These are phyloP conservation scores for Gynochthodes officinalis DNA, from an alignment of 257 asterid species.

Conservation along the genomic window DNA sequence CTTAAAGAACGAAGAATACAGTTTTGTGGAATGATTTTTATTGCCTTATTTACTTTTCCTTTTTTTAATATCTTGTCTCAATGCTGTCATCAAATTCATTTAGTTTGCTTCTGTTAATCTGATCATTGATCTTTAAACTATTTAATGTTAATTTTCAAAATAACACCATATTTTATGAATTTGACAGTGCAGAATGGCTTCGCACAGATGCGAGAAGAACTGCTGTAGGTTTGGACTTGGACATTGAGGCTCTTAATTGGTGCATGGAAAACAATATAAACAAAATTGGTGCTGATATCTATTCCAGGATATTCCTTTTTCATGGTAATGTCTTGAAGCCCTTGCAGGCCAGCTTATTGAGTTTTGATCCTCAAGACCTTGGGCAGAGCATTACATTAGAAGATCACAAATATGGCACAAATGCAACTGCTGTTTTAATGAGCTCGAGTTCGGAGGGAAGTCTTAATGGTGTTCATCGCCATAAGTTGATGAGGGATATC, in stretches of 20 bases:
- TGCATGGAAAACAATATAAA: slow-evolving; percentile 70
- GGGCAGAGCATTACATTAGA: slow-evolving; percentile 35
- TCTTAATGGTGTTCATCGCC: slow-evolving; percentile 14
- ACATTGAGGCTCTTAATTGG: slow-evolving; percentile 83
- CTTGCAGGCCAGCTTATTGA: slow-evolving; percentile 59
- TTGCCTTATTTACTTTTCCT: neutral
- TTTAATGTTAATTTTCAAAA: neutral
- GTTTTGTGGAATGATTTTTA: neutral
- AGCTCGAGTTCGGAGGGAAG: slow-evolving; percentile 23
- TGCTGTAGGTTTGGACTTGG: slow-evolving; percentile 93
- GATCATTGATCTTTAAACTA: neutral
- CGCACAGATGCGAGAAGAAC: slow-evolving; percentile 83
- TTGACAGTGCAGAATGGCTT: slow-evolving; percentile 85
- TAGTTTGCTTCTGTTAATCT: neutral
- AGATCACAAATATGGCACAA: slow-evolving; percentile 32
- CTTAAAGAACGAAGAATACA: neutral
- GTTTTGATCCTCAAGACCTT: slow-evolving; percentile 32
- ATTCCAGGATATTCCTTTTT: slow-evolving; percentile 61
- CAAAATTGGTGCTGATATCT: slow-evolving; percentile 69
- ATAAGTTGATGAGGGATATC: slow-evolving; percentile 47
- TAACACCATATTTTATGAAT: slow-evolving; percentile 25
- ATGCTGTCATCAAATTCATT: neutral
- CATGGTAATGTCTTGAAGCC: slow-evolving; percentile 95
- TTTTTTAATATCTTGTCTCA: neutral
- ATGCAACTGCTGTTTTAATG: slow-evolving; percentile 5